Evolutionary conservation across 306 rosid genomes (phyloP), one percentile per base, ranked within the genome.

Genomic region (Lablab purpureus): DNA sequence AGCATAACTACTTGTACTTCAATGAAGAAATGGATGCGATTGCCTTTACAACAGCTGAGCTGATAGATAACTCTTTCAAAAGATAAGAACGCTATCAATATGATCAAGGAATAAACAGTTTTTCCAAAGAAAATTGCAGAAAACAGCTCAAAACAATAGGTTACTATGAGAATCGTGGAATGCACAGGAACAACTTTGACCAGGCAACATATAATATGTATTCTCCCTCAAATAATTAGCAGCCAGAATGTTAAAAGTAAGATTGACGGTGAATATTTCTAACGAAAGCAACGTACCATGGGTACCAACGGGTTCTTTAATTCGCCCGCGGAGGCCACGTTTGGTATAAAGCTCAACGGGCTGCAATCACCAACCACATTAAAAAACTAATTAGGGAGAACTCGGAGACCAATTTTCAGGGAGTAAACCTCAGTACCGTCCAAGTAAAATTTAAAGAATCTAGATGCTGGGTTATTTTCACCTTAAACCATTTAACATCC

Each of bases 401-500:
- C 46, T 40, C n/a, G 59, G 66, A 82, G 13, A 63, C 37, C 10
- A 56, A 17, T 17, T 54, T 69, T 28, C 14, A 51, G 62, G 64
- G 50, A 77, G 30, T 32, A 40, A 21, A 23, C 46, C 50, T 37
- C 74, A 67, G n/a, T 17, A 78, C 1, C 52, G 63, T 64, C 43
- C 71, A 50, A 23, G 34, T 18, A 41, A 76, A 41, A 59, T 54
- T 40, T 25, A 18, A 68, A 69, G 17, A 60, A 75, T 71, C 9
- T 73, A 36, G 76, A 72, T 18, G 49, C 21, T 5, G 49, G 71
- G 37, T 6, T 45, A 50, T 62, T 63, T 64, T 36, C 87, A 91
- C 98, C 98, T 90, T 93, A 82, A 93, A 95, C 99, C 98, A 95
- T 83, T 79, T 91, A 41, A 95, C 97, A 51, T 95, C 99, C 88